Base-by-base conservation (phyloP, 2,329 filamentous ascomycete genomes). In the Alternaria longipes region DNA sequence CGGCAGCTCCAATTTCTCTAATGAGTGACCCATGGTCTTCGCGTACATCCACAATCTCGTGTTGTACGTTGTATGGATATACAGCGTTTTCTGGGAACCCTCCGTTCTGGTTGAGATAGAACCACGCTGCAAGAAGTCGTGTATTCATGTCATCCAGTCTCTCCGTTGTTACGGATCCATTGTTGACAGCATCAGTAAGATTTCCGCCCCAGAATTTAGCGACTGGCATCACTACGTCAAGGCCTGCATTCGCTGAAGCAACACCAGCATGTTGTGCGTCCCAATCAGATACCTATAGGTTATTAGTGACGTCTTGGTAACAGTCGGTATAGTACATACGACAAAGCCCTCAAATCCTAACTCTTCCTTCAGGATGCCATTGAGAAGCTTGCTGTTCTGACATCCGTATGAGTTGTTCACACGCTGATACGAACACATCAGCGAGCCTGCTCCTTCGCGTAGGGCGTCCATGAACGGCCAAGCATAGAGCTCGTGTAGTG, bases 381-480 rank as follows among this genome's bases (percentile, higher is more conserved):
- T 86, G 18, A 84, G 73, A 7, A 81, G 64, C 66, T 84, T 71
- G 38, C 60, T 66, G 60, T 78, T 79, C 47, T 78, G 68, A 34
- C 77, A 79, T 4, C 67, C 71, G 38, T 76, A 75, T 5, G 69
- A 70, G 40, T 71, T 69, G 54, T 79, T 77, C 8, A 69, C 60
- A 16, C 71, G 64, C 28, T 82, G 72, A 47, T 82, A 82, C 0
- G 78, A 80, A 64, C 88, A 90, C 88, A 90, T 90, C 26, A 90
- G 75, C 0, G 83, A 86, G 0, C 80, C 86, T 0, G 83, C 84
- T 2, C 87, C 87, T 11, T 86, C 86, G 22, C 77, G 81, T 2
- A 90, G 74, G 0, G 85, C 83, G 59, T 90, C 85, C 70, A 86
- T 83, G 60, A 90, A 91, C 0, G 89, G 88, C 83, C 86, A 90